These are phyloP conservation scores for Ailanthus altissimus DNA, from an alignment of 345 rosid species.

Conservation along the genomic window DNA sequence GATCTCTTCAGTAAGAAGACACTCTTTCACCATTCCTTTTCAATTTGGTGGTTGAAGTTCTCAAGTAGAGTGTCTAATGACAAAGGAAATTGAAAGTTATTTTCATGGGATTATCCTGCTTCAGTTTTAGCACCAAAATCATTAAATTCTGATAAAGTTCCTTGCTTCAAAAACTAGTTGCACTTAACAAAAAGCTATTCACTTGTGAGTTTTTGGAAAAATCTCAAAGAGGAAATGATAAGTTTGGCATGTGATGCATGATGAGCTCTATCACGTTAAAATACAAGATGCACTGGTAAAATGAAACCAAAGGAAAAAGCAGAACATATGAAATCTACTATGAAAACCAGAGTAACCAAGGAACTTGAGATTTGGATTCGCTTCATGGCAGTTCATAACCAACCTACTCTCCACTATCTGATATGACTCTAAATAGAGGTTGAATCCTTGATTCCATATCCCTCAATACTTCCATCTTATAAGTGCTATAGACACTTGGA, in stretches of 20 bases:
- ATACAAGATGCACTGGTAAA: neutral
- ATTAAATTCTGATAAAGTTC: neutral
- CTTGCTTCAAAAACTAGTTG: neutral
- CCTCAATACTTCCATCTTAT: slow-evolving; percentile 97
- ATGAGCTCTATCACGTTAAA: neutral
- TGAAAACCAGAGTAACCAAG: neutral
- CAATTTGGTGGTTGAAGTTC: no score
- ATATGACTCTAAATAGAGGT: slow-evolving; percentile 84
- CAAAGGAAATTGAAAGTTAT: neutral
- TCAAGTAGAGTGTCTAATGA: neutral
- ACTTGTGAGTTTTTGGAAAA: no score
- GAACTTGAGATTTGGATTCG: neutral
- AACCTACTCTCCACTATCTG: slow-evolving; percentile 86
- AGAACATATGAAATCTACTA: neutral
- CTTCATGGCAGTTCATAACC: slow-evolving; percentile 41
- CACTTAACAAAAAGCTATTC: neutral
- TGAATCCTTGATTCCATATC: slow-evolving; percentile 74
- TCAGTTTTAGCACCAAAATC: neutral
- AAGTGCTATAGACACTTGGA: slow-evolving; percentile 59
- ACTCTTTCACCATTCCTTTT: no score
- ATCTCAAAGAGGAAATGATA: neutral
- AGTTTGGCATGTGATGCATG: neutral
- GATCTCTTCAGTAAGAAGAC: no score
- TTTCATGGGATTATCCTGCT: neutral
- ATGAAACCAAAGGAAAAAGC: slow-evolving; percentile 11